phyloP scores from a whole-genome alignment of 768 basidiomycete species.

The Pleurotus eryngii region DNA sequence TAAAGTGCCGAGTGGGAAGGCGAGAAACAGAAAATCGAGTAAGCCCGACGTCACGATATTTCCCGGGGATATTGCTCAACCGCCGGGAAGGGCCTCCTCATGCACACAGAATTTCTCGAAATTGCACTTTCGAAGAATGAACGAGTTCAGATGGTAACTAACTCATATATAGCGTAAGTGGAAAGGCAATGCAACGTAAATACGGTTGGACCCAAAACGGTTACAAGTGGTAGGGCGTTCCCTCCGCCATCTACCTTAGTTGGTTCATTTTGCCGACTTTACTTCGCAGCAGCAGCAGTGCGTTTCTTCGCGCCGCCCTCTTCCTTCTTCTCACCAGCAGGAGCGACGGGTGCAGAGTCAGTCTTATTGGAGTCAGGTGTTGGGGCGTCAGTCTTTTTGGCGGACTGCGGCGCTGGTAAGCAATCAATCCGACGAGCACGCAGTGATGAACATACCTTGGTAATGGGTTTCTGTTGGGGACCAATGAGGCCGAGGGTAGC shows the following conservation, averaged over 20 bases:
- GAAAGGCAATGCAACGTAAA: constrained; percentile 5
- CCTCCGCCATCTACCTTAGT: constrained; percentile 1
- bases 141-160: neutral
- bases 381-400: constrained; percentile 75
- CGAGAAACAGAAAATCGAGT: neutral
- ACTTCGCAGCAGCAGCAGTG: constrained; percentile 24
- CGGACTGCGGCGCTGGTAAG: constrained; percentile 36
- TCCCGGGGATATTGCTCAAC: neutral
- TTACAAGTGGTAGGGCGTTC: neutral
- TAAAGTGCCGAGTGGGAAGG: neutral
- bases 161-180: neutral
- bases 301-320: constrained; percentile 74
- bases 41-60: constrained; percentile 6
- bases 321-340: constrained; percentile 73
- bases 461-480: constrained; percentile 65
- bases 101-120: no score
- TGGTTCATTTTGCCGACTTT: constrained; percentile 9
- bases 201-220: constrained; percentile 1
- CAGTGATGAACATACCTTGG: constrained; percentile 46
- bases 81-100: no score
- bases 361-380: constrained; percentile 65
- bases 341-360: constrained; percentile 62
- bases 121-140: no score
- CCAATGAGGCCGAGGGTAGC: constrained; percentile 78
- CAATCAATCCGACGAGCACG: constrained; percentile 1